Evolutionary conservation across 2,329 filamentous ascomycete genomes (phyloP).

Genomic region (Fusarium nurragi): DNA sequence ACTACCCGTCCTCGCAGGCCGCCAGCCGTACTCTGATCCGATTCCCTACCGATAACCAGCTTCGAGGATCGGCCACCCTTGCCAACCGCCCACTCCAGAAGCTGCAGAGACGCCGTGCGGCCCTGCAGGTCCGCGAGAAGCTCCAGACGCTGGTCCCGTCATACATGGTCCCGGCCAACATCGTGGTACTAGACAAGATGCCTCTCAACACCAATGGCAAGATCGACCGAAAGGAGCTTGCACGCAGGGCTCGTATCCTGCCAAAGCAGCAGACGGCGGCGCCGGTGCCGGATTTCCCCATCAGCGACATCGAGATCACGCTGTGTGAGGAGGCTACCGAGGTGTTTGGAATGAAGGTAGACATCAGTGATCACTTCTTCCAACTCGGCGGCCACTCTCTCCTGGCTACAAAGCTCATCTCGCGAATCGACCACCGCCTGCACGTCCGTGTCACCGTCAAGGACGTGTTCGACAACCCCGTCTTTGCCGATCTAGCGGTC

Average conservation of each 20-base stretch:
- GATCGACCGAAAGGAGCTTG: slow-evolving; percentile 34
- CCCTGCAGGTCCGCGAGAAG: not conserved
- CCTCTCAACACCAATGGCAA: slow-evolving; percentile 44
- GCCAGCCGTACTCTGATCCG: slow-evolving; percentile 5
- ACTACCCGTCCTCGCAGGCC: slow-evolving; percentile 29
- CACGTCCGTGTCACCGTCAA: not conserved
- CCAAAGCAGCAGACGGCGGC: not conserved
- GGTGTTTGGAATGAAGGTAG: slow-evolving; percentile 6
- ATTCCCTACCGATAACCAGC: slow-evolving; percentile 22
- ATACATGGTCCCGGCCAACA: slow-evolving; percentile 42
- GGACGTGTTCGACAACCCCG: slow-evolving; percentile 4
- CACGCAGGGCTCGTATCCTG: not conserved
- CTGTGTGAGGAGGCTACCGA: not conserved
- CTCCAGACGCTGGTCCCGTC: slow-evolving; percentile 24
- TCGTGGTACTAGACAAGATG: slow-evolving; percentile 38
- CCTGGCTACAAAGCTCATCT: slow-evolving; percentile 8
- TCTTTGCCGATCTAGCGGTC: not conserved
- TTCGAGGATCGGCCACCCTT: not conserved
- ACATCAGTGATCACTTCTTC: slow-evolving; percentile 7
- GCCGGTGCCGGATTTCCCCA: not conserved
- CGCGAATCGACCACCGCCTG: not conserved
- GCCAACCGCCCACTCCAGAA: slow-evolving; percentile 31
- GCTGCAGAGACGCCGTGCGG: not conserved
- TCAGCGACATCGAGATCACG: not conserved
- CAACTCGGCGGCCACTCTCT: slow-evolving; percentile 12